Evolutionary conservation across 1,139 yeast species (phyloP), one percentile per base, ranked within the genome.

Genomic region (Nakaseomyces glabratus): DNA sequence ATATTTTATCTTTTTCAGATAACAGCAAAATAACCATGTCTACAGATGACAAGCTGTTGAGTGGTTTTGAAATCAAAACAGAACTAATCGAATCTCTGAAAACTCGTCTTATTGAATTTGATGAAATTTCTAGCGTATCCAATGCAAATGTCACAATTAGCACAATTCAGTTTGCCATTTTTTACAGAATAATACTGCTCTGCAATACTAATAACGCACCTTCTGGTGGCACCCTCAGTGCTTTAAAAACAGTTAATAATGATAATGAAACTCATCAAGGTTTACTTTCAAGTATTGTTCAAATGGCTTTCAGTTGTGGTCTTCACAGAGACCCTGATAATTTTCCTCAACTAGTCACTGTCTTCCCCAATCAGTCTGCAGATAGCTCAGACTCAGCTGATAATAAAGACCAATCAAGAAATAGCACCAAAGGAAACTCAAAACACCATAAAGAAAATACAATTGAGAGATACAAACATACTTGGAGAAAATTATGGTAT

Each of bases 221-320:
- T 3, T 39, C 42, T 7, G 37, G 42, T 4, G 38, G 40, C 17
- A 33, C 45, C 17, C 42, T 35, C 20, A 36, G 32, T 35, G 17
- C 30, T 8, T 4, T 52, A 7, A n/a, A n/a, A n/a, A n/a, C n/a
- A n/a, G 41, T 43, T 36, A 61, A 65, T 24, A 61, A 62, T 20
- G 76, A 71, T 47, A 65, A 66, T 35, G 62, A 63, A 33, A 74
- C 71, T 26, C 62, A 62, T 40, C 71, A 48, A 55, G 66, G 47
- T 35, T 63, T 49, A 44, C 57, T 45, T 32, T 69, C 67, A 45
- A 41, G 62, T 61, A 57, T 71, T 13, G 60, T 70, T 24, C 76
- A 71, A 45, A 69, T 71, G 72, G 68, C 69, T n/a, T 61, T 71
- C 38, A 61, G 69, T 35, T 61, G 68, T 44, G 80, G 79, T 8